These are phyloP conservation scores for Ceratocystis destructans DNA, from an alignment of 2,329 filamentous ascomycete species.

Conservation along the genomic window DNA sequence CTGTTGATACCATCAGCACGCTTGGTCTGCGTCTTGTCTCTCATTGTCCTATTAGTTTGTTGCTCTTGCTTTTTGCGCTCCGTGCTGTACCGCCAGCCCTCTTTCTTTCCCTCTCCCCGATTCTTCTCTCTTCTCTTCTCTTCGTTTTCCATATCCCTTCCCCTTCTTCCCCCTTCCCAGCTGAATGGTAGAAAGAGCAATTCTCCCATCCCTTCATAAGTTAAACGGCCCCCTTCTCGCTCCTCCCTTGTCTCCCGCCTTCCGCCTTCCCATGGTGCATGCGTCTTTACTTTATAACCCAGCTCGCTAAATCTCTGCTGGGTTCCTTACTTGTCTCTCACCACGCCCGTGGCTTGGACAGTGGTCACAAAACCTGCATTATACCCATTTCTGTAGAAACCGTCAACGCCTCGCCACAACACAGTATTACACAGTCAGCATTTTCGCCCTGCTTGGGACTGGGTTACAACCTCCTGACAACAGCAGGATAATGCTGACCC, in stretches of 20 bases:
- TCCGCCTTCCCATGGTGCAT: neutral
- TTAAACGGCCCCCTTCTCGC: neutral
- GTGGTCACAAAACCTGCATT: neutral
- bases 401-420: neutral
- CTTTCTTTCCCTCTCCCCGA: neutral
- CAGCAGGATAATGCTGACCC: too few relatives aligned
- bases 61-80: too few relatives aligned
- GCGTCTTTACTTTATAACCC: neutral
- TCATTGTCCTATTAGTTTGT: too few relatives aligned
- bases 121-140: neutral
- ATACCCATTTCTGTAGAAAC: neutral
- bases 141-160: neutral
- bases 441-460: too few relatives aligned
- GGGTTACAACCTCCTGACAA: too few relatives aligned
- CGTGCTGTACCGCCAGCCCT: too few relatives aligned
- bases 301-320: neutral
- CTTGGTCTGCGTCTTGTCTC: too few relatives aligned
- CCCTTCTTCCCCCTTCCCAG: neutral
- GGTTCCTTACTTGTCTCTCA: neutral
- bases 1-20: too few relatives aligned
- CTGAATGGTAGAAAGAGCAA: constrained; percentile 2
- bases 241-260: neutral
- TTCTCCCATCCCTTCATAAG: neutral
- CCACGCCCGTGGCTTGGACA: neutral
- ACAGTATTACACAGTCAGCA: too few relatives aligned